phyloP scores from a whole-genome alignment of 441 rosid species.

The Omphalea diandra region DNA sequence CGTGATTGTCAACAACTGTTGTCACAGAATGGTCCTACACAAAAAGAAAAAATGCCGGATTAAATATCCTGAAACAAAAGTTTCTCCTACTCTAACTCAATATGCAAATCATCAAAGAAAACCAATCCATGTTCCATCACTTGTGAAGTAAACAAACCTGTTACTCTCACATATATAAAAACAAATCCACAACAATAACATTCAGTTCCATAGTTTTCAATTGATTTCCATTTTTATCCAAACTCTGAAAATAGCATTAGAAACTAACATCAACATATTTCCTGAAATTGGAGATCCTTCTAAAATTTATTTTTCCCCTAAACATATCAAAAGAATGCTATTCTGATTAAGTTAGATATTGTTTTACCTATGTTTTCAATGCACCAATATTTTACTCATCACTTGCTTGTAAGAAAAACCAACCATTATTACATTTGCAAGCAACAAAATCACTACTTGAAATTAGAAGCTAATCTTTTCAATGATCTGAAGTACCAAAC shows the following conservation, averaged over 20 bases:
- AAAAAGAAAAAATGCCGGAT: background rate
- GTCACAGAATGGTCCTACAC: constrained; percentile 51
- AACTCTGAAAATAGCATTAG: background rate
- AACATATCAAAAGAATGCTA: no score
- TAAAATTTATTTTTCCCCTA: background rate
- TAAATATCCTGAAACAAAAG: no score
- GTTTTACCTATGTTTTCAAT: background rate
- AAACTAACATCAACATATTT: background rate
- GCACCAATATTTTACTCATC: background rate
- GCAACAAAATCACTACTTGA: no score
- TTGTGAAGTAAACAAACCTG: background rate
- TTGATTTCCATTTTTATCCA: background rate
- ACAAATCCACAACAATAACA: background rate
- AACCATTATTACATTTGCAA: background rate
- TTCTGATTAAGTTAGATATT: background rate
- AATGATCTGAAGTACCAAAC: no score
- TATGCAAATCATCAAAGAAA: background rate
- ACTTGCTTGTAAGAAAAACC: background rate
- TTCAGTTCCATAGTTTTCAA: background rate
- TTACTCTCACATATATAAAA: background rate
- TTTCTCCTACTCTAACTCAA: no score
- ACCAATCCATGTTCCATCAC: no score
- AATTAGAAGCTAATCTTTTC: no score
- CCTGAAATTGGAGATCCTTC: background rate
- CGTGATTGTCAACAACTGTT: constrained; percentile 48